Percentiles rank a stretch among this genome's conserved stretches.
Conservation (phyloP, 2,329 filamentous ascomycete species). For the Leptographium procerum region DNA sequence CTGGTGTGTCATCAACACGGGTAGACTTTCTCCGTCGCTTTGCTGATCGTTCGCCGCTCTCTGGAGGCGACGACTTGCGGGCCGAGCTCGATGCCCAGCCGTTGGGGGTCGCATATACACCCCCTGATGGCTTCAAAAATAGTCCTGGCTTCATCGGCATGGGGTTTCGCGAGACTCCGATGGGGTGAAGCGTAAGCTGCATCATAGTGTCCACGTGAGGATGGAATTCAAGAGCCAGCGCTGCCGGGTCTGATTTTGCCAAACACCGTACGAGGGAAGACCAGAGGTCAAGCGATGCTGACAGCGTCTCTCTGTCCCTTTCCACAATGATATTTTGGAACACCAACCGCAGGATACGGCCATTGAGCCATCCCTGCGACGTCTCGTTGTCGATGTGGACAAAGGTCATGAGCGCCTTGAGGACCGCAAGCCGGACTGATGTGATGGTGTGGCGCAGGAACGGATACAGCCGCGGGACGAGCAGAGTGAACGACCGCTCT, state of each 20-base stretch:
- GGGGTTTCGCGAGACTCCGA: constrained; percentile 82
- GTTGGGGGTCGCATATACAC: constrained; percentile 53
- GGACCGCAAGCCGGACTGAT: constrained; percentile 82
- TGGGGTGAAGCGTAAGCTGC: constrained; percentile 75
- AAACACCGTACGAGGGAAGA: constrained; percentile 61
- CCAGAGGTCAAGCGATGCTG: constrained; percentile 81
- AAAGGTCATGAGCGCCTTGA: constrained; percentile 88
- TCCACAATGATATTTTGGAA: constrained; percentile 96
- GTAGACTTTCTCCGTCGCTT: constrained; percentile 75
- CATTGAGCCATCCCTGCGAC: constrained; percentile 88
- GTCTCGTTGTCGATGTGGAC: constrained; percentile 68
- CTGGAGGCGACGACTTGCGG: constrained; percentile 39
- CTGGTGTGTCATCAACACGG: constrained; percentile 61
- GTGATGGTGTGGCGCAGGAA: constrained; percentile 97
- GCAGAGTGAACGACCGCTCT: constrained; percentile 78
- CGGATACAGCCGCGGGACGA: constrained; percentile 88
- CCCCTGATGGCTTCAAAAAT: constrained; percentile 88
- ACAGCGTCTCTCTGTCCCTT: constrained; percentile 71
- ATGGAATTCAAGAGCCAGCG: constrained; percentile 62
- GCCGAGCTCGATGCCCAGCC: constrained; percentile 31
- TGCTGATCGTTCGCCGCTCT: constrained; percentile 48
- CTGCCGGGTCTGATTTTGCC: constrained; percentile 43
- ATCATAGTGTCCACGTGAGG: constrained; percentile 71
- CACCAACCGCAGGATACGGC: constrained; percentile 73
- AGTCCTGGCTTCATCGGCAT: constrained; percentile 83